These are phyloP conservation scores for Chrysoporthe cubensis DNA, from an alignment of 2,329 filamentous ascomycete genomes.

Conservation along the genomic window DNA sequence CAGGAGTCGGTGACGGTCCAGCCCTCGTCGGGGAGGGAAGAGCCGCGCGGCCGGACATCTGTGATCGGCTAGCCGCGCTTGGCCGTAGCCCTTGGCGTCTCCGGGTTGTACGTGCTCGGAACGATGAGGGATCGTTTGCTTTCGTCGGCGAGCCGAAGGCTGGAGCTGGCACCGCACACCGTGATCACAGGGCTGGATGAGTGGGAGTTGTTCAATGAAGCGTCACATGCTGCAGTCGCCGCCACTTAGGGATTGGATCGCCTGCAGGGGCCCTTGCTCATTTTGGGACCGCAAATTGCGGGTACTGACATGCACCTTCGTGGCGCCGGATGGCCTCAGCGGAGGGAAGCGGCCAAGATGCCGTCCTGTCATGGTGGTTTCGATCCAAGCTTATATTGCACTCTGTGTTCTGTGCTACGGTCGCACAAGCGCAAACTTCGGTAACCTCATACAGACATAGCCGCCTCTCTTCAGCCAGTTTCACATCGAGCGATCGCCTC, in stretches of 20 bases:
- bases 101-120: background rate
- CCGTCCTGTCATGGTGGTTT: background rate
- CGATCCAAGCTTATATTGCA: constrained; percentile 21
- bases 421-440: constrained; percentile 21
- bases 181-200: background rate
- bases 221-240: constrained; percentile 9
- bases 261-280: constrained; percentile 10
- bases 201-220: background rate
- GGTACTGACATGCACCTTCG: constrained; percentile 1
- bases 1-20: constrained; percentile 41
- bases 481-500: constrained; percentile 16
- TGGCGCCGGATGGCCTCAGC: background rate
- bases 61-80: constrained; percentile 8
- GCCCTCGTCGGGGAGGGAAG: constrained; percentile 22
- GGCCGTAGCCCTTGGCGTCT: background rate
- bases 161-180: background rate
- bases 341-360: background rate
- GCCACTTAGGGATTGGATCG: constrained; percentile 1
- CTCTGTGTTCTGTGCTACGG: constrained; percentile 18
- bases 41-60: constrained; percentile 24
- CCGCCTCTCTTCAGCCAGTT: constrained; percentile 17
- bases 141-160: background rate
- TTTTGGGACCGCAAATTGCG: background rate
- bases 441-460: constrained; percentile 3
- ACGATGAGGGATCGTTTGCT: background rate